Percentiles rank a stretch among this genome's conserved stretches.
Conservation (phyloP, 2,329 filamentous ascomycete species). For the Rhynchosporium graminicola region DNA sequence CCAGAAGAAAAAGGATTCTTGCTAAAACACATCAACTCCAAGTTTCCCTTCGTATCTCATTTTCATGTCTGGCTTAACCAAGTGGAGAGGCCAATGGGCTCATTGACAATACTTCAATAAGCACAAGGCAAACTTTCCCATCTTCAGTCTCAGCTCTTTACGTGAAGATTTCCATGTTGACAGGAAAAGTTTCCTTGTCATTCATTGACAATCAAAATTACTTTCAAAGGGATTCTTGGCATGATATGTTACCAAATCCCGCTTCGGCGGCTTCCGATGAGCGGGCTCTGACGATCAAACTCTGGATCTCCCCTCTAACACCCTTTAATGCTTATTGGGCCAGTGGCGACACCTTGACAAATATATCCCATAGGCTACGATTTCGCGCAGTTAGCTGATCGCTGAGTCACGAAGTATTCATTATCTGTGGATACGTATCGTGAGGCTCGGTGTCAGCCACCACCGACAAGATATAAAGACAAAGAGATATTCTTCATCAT, state of each 20-base stretch:
- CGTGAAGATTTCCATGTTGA: neutral
- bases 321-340: neutral
- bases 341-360: neutral
- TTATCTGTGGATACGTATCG: slow-evolving; percentile 12
- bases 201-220: too few relatives aligned
- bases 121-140: too few relatives aligned
- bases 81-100: too few relatives aligned
- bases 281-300: neutral
- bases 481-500: neutral
- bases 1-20: too few relatives aligned
- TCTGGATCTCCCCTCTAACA: neutral
- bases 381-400: slow-evolving; percentile 11
- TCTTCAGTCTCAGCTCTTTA: too few relatives aligned
- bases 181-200: too few relatives aligned
- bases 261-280: neutral
- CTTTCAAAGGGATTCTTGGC: neutral
- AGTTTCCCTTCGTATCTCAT: too few relatives aligned
- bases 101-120: too few relatives aligned
- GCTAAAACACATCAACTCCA: too few relatives aligned
- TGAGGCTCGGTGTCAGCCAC: slow-evolving; percentile 13
- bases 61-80: too few relatives aligned
- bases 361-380: slow-evolving; percentile 7
- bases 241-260: neutral
- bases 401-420: slow-evolving; percentile 14
- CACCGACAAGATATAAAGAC: slow-evolving; percentile 8